Conservation (phyloP, 2,329 filamentous ascomycete species). For the Ophiobolus disseminans region DNA sequence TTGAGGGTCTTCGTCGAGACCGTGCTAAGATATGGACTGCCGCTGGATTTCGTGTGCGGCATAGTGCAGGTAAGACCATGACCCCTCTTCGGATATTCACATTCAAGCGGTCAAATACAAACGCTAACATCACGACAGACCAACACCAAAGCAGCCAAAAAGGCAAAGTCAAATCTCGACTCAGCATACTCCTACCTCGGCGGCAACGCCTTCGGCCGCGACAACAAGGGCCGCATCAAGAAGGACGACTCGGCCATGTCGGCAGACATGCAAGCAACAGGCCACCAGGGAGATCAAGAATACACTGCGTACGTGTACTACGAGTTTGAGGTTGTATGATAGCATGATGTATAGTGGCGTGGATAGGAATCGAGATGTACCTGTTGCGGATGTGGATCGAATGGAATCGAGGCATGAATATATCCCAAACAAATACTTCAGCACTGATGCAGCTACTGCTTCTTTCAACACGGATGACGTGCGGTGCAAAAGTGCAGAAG, state of each 20-base stretch:
- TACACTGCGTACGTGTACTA: slow-evolving; percentile 98
- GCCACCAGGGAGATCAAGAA: slow-evolving; percentile 73
- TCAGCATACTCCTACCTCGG: slow-evolving; percentile 87
- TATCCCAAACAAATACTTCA: no score
- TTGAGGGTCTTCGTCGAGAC: slow-evolving; percentile 96
- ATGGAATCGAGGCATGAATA: no score
- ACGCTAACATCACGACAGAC: slow-evolving; percentile 64
- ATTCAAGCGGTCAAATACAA: background rate
- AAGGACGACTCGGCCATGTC: slow-evolving; percentile 85
- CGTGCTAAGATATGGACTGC: slow-evolving; percentile 92
- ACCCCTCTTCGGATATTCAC: no score
- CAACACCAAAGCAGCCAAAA: slow-evolving; percentile 79
- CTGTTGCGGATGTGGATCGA: no score
- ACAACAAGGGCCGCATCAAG: slow-evolving; percentile 90
- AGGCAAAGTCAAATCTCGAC: slow-evolving; percentile 72
- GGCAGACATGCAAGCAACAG: slow-evolving; percentile 83
- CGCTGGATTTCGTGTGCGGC: slow-evolving; percentile 85
- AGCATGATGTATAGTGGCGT: no score
- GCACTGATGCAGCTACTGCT: no score
- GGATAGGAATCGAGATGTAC: no score
- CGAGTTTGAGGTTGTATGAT: slow-evolving; percentile 75
- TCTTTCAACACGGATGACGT: no score
- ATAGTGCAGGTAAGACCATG: slow-evolving; percentile 72
- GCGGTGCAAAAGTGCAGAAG: no score
- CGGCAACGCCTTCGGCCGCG: slow-evolving; percentile 89